A percentile compares a stretch with the other conserved stretches of the same genome.
These are phyloP conservation scores for Termitomyces titanicus DNA, from an alignment of 768 basidiomycete species.

Conservation along the genomic window DNA sequence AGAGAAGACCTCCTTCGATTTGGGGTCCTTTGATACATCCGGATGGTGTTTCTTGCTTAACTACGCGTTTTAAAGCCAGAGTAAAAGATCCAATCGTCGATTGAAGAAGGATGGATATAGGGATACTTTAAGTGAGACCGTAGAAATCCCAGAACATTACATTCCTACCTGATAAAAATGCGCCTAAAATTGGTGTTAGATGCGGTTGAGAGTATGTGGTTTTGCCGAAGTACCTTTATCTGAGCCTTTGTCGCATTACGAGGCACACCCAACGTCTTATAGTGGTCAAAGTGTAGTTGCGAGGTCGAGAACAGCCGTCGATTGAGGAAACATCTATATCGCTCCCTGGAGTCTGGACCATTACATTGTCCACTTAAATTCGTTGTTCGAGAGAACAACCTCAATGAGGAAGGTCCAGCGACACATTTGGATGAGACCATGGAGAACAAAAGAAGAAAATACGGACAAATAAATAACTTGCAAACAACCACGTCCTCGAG, in stretches of 20 bases:
- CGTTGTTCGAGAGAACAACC: background rate
- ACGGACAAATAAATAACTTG: background rate
- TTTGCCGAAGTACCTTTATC: constrained; percentile 31
- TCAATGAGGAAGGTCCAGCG: background rate
- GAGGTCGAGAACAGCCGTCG: constrained; percentile 21
- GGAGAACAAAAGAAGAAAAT: background rate
- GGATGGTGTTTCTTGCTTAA: constrained; percentile 48
- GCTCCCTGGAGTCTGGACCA: background rate
- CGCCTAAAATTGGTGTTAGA: constrained; percentile 23
- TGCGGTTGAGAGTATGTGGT: background rate
- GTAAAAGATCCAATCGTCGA: background rate
- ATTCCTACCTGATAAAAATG: constrained; percentile 37
- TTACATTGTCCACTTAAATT: background rate
- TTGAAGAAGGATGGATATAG: background rate
- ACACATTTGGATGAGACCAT: background rate
- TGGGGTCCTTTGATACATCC: constrained; percentile 41
- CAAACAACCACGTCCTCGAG: too few relatives aligned
- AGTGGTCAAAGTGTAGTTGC: constrained; percentile 25
- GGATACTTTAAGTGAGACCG: background rate
- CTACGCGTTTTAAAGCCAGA: constrained; percentile 17
- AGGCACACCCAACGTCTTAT: constrained; percentile 37
- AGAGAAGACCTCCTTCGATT: constrained; percentile 33
- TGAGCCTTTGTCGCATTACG: constrained; percentile 36
- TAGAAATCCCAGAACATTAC: background rate
- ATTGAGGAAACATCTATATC: background rate